Conservation (phyloP, 73 alveolate species). For the Breviolum minutum region DNA sequence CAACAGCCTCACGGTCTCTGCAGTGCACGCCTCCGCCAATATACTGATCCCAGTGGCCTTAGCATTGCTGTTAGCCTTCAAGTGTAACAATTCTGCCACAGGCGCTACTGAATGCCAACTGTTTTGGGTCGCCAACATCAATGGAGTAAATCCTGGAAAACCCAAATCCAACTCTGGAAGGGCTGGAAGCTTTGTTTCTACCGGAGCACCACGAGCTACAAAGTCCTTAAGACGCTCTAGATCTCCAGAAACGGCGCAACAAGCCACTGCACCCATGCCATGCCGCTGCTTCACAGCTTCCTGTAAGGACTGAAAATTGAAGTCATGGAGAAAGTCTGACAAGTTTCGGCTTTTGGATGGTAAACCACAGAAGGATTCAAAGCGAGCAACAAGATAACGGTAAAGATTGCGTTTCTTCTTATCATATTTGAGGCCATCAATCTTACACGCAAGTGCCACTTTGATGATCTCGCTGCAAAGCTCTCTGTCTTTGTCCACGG, state of each 20-base stretch:
- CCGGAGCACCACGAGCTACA: not conserved
- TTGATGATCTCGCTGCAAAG: not conserved
- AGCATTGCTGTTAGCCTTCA: not conserved
- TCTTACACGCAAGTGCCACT: not conserved
- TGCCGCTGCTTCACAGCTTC: not conserved
- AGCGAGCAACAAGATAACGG: not conserved
- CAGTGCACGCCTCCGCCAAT: not conserved
- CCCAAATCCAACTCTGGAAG: not conserved
- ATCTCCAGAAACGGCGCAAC: not conserved
- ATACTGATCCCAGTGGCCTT: too few relatives aligned
- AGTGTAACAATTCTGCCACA: not conserved
- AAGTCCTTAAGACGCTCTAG: not conserved
- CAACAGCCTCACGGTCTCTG: not conserved
- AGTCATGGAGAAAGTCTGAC: not conserved
- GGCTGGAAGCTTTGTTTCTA: not conserved
- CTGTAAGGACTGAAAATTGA: not conserved
- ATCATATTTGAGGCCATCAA: not conserved
- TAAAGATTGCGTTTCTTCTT: not conserved
- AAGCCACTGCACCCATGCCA: slow-evolving; percentile 13
- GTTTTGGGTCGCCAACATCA: not conserved
- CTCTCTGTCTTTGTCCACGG: not conserved
- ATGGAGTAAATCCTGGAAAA: not conserved
- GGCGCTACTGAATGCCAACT: not conserved
- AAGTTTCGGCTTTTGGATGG: not conserved
- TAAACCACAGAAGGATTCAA: not conserved